Base-by-base conservation (phyloP, 306 rosid species). In the Castanea crenata region DNA sequence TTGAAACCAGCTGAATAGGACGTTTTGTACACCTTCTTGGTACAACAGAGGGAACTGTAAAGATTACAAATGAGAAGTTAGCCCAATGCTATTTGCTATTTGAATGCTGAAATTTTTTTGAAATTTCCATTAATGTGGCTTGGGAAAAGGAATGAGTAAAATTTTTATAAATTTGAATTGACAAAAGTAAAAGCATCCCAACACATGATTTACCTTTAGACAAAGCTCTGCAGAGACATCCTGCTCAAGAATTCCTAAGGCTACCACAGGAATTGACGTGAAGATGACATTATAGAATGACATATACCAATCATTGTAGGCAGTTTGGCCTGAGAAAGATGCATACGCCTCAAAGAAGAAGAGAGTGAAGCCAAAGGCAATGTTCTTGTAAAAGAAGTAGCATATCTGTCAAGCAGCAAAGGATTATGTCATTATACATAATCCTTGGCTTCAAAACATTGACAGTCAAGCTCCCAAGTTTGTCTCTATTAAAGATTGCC, bases 351-450 rank as follows among this genome's bases (percentile, higher is more conserved):
- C 92, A 69, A 49, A 95, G 92, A 90, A 95, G 96, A 95, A 91
- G 57, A 95, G 76, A 71, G 94, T 91, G 91, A 93, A 89, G 80
- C 98, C 98, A 9, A 95, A 95, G 75, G 86, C 83, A 74, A 95
- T 80, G 85, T 95, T 95, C 90, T 95, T 95, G 97, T 95, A 93
- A 80, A 95, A 95, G 94, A 95, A 95, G 83, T 95, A 95, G 86
- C 98, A 93, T 57, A 95, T 85, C 99, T 95, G 93, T 75, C 76
- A 80, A 76, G 80, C 51, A 79, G 14, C 78, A 83, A 73, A 23
- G 54, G 46, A 82, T 49, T 74, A 56, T 76, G 84, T 7, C 12
- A 61, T 16, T 25, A 38, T 16, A 49, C 15, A 18, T 20, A 6
- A 38, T 32, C 34, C 34, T 32, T 4, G 34, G 34, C 34, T 32